Evolutionary conservation across 129 eudicot species (phyloP), one percentile per base, ranked within the genome.

Genomic region (Logfia minima): DNA sequence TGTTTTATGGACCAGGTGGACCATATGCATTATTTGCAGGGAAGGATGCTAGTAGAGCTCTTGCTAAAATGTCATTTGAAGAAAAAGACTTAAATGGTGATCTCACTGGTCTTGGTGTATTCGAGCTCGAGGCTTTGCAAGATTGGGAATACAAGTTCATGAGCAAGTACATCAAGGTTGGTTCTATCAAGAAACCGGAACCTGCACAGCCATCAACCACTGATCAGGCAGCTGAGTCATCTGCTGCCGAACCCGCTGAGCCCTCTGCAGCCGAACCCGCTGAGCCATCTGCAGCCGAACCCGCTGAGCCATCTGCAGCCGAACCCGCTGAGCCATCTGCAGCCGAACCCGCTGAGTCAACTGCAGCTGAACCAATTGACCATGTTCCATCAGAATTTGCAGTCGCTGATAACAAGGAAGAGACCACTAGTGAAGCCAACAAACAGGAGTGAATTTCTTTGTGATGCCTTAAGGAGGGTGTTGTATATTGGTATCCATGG

Each of bases 81-180:
- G 83, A 79, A 32, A 32, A 71, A 63, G 83, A 79, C 29, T 45
- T 71, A 14, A 79, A 79, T 34, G 83, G 97, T 21, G 98, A 90
- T 80, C 81, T 88, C 35, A 70, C 93, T 37, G 98, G 96, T 58
- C 96, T 93, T 65, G 96, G 93, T 45, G 87, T 85, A 26, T 93
- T 86, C 23, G 98, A 93, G 85, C 96, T 91, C 0, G 96, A 94
- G 69, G 96, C 97, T 32, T 79, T 94, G 28, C 98, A 91, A 81
- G 97, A 89, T 84, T 94, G 98, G 98, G 98, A 94, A 53, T 87
- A 89, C 88, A 94, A 91, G 86, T 91, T 94, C 86, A 94, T 94
- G 98, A 87, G 98, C 83, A 94, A 87, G 73, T 94, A 94, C 14
- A 92, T 87, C 26, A 90, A 90, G 83, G 98, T 93, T 51, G 98